Conservation (phyloP, 306 rosid species). For the Fragaria vesca region DNA sequence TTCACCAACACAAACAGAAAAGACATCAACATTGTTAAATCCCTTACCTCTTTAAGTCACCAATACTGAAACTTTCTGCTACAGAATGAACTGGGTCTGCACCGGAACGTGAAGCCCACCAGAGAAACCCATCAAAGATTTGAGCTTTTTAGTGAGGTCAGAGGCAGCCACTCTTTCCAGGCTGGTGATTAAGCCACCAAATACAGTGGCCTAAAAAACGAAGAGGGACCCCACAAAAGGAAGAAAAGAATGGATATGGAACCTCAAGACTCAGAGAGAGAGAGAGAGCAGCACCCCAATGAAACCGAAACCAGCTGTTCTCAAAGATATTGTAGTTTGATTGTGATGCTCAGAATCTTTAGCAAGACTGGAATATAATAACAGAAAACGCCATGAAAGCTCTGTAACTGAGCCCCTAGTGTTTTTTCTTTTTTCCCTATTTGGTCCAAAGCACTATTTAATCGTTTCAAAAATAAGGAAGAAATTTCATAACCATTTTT, state of each 20-base stretch:
- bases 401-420: slow-evolving; percentile 1
- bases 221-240: slow-evolving; percentile 37
- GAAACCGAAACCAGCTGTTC: slow-evolving; percentile 36
- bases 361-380: slow-evolving; percentile 10
- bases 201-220: slow-evolving; percentile 27
- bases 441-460: not conserved
- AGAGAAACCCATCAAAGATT: slow-evolving; percentile 26
- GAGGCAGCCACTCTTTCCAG: slow-evolving; percentile 45
- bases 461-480: not conserved
- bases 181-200: slow-evolving; percentile 52
- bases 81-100: slow-evolving; percentile 26
- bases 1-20: slow-evolving; percentile 11
- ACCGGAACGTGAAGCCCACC: slow-evolving; percentile 21
- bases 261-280: slow-evolving; percentile 14
- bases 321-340: slow-evolving; percentile 22
- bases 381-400: slow-evolving; percentile 24
- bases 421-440: not conserved
- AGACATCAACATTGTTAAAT: slow-evolving; percentile 10
- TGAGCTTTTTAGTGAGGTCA: slow-evolving; percentile 28
- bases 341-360: slow-evolving; percentile 23
- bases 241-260: slow-evolving; percentile 12
- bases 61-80: slow-evolving; percentile 10
- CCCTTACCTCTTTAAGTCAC: slow-evolving; percentile 30
- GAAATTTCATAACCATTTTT: not conserved
- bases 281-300: not conserved